Base-by-base conservation (phyloP, 2,329 filamentous ascomycete genomes). In the Epichloe sp. region DNA sequence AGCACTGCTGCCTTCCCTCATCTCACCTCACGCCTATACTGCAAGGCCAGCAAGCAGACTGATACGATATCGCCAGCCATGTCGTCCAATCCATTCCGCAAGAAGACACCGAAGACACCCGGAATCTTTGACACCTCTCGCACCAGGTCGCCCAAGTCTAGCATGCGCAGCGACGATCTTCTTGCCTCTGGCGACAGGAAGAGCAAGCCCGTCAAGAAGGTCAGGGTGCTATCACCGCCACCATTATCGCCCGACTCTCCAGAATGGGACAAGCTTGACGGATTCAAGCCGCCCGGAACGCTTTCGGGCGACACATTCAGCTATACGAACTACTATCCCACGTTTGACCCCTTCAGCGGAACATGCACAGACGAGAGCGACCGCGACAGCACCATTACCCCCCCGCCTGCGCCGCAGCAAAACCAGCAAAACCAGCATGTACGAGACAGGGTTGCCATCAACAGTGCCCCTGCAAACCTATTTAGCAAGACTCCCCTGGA, bases 181-280 rank as follows among this genome's bases (percentile, higher is more conserved):
- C 26, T 40, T 5, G 44, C 48, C 47, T 34, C 37, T 19, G 44
- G 44, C 21, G 38, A 65, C 60, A 56, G 70, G 59, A 57, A 53
- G 47, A 62, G 64, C 41, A 86, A 76, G 70, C 71, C 79, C 40
- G 72, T 77, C 53, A 85, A 85, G 67, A 84, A 79, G 60, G 83
- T 86, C 54, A 79, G 82, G 60, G 77, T 84, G 8, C 74, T 82
- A 61, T 82, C 79, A 42, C 80, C 80, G 48, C 79, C 79, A 53
- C 79, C 79, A 3, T 74, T 76, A n/a, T 76, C 76, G 12, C 75
- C 77, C 57, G 76, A 79, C 56, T 77, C 75, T 31, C 63, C 65
- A 19, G 63, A 63, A 53, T 66, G 59, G 64, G 67, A 60, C 15
- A 11, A 31, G 31, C 57, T 62, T 51, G 54, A 63, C 52, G 50